Percentiles rank a stretch among this genome's conserved stretches.
Evolutionary conservation across 257 asterid genomes (phyloP).

Genomic region (Ballota nigra): DNA sequence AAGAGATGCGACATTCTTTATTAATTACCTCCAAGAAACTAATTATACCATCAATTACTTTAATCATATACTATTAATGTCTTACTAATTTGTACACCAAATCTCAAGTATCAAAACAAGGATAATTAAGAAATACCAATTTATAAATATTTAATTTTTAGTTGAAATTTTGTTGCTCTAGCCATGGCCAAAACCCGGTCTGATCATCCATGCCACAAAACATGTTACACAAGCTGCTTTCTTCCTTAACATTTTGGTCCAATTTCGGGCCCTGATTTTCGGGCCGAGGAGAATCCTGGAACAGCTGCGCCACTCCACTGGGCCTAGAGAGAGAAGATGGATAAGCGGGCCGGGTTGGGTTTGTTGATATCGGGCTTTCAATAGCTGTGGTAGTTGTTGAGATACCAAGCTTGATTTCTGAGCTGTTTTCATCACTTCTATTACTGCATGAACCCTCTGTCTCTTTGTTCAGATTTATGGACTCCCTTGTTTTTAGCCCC

Average conservation of each 20-base stretch:
- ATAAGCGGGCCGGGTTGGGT: constrained; percentile 41
- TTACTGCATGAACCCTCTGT: constrained; percentile 94
- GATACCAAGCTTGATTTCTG: constrained; percentile 71
- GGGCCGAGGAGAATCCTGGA: constrained; percentile 42
- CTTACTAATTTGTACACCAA: constrained; percentile 34
- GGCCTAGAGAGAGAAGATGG: constrained; percentile 46
- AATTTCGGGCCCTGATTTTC: constrained; percentile 48
- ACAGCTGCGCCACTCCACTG: constrained; percentile 37
- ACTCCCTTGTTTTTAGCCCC: constrained; percentile 86
- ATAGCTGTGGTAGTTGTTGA: constrained; percentile 56
- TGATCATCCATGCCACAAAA: constrained; percentile 86
- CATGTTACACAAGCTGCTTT: constrained; percentile 71
- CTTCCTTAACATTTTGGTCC: constrained; percentile 71
- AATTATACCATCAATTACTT: not conserved
- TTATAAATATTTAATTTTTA: constrained; percentile 9
- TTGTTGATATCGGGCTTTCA: constrained; percentile 54
- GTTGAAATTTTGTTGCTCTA: constrained; percentile 79
- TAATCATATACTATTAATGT: not conserved
- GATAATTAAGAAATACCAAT: not conserved
- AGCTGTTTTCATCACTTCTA: constrained; percentile 91
- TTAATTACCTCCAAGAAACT: constrained; percentile 28
- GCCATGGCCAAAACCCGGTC: constrained; percentile 96
- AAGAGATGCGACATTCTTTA: constrained; percentile 9
- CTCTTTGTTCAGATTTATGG: constrained; percentile 94
- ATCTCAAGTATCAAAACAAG: constrained; percentile 25